A percentile compares a stretch with the other conserved stretches of the same genome.
Conservation (phyloP, 768 basidiomycete genomes). For the Termitomyces sp. region DNA sequence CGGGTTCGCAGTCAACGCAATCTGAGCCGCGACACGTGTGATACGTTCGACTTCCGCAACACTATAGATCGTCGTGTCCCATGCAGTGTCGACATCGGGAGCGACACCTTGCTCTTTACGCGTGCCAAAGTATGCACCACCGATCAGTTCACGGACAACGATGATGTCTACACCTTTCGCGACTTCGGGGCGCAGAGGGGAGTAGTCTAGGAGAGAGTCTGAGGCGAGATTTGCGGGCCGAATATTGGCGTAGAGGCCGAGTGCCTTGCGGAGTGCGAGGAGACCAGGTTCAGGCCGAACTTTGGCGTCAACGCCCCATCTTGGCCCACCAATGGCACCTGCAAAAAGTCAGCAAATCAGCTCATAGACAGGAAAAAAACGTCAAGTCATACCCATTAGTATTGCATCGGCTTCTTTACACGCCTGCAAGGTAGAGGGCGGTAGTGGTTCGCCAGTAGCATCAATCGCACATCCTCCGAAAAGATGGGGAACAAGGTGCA, state of each 20-base stretch:
- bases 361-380: too few species aligned
- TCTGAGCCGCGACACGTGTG: conserved; percentile 91
- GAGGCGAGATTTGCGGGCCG: conserved; percentile 95
- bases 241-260: conserved; percentile 97
- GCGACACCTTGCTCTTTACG: conserved; percentile 80
- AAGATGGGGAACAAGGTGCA: conserved; percentile 67
- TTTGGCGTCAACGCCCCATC: conserved; percentile 89
- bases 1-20: conserved; percentile 78
- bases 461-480: conserved; percentile 97
- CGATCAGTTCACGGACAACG: conserved; percentile 93
- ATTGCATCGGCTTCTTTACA: conserved; percentile 95
- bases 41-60: conserved; percentile 90
- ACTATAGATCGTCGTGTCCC: conserved; percentile 93
- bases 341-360: background rate
- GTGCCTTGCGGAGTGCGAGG: conserved; percentile 80
- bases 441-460: conserved; percentile 76
- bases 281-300: conserved; percentile 93
- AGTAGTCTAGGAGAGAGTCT: conserved; percentile 79
- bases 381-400: conserved; percentile 64
- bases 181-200: conserved; percentile 83
- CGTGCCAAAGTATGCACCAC: conserved; percentile 91
- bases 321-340: conserved; percentile 99
- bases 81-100: conserved; percentile 65
- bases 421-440: conserved; percentile 77
- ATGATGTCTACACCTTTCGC: conserved; percentile 87